Percentiles rank a stretch among this genome's conserved stretches.
These are phyloP conservation scores for Pestalotiopsis sp. DNA, from an alignment of 2,329 filamentous ascomycete genomes.

Conservation along the genomic window DNA sequence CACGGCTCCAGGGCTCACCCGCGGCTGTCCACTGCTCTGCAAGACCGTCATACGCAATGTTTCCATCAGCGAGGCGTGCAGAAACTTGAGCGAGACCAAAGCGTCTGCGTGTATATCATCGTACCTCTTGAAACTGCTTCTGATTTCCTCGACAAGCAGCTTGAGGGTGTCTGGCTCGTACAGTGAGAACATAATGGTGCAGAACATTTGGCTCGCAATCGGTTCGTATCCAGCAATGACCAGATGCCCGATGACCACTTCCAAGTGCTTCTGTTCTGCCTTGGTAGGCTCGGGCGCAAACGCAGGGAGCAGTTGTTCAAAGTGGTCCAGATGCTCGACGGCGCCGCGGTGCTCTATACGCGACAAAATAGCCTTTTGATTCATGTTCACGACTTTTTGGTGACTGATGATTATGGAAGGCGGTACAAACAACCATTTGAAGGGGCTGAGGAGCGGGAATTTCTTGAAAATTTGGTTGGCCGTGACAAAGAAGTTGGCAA, in stretches of 20 bases:
- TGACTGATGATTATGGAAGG: constrained; percentile 6
- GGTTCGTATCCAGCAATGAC: constrained; percentile 15
- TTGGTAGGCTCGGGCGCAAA: constrained; percentile 17
- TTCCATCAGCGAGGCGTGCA: not conserved
- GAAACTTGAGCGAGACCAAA: not conserved
- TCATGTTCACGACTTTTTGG: constrained; percentile 12
- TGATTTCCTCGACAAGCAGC: not conserved
- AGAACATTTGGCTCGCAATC: constrained; percentile 20
- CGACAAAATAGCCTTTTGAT: constrained; percentile 15
- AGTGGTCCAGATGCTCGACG: constrained; percentile 23
- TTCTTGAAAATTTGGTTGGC: constrained; percentile 16
- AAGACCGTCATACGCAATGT: not conserved
- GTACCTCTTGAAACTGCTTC: not conserved
- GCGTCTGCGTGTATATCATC: not conserved
- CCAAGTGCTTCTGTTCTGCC: constrained; percentile 19
- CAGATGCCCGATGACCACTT: constrained; percentile 15
- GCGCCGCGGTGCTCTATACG: constrained; percentile 22
- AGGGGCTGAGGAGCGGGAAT: constrained; percentile 17
- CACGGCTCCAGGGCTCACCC: not conserved
- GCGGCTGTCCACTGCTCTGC: constrained; percentile 5
- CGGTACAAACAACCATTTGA: constrained; percentile 20
- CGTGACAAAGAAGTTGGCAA: constrained; percentile 14
- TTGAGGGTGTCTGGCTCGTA: constrained; percentile 13
- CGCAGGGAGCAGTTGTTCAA: constrained; percentile 22
- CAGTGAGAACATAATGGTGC: constrained; percentile 14